phyloP scores from a whole-genome alignment of 768 basidiomycete genomes.

The Tricholoma furcatifolium region DNA sequence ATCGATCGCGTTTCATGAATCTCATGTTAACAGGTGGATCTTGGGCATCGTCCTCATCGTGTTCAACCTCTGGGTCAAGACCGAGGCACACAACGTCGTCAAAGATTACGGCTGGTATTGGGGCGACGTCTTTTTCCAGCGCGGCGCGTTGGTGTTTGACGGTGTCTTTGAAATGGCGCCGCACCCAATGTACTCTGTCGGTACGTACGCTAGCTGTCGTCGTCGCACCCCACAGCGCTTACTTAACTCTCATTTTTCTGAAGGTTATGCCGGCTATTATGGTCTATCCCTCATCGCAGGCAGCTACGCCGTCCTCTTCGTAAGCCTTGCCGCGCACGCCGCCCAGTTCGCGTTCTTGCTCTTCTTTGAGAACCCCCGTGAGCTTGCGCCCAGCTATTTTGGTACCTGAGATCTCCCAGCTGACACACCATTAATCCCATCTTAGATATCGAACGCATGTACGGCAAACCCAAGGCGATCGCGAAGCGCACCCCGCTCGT shows the following conservation, averaged over 20 bases:
- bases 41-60: conserved; percentile 81
- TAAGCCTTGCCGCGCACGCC: conserved; percentile 90
- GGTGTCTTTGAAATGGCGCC: conserved; percentile 95
- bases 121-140: conserved; percentile 92
- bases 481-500: conserved; percentile 75
- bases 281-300: conserved; percentile 90
- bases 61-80: conserved; percentile 99
- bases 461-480: conserved; percentile 89
- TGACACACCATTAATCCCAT: conserved; percentile 5
- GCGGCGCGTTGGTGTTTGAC: conserved; percentile 93
- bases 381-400: conserved; percentile 29
- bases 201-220: conserved; percentile 29
- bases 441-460: conserved; percentile 88
- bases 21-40: conserved; percentile 68
- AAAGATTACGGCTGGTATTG: conserved; percentile 99
- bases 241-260: background rate
- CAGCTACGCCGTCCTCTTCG: conserved; percentile 89
- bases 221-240: background rate
- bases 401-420: background rate
- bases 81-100: conserved; percentile 95
- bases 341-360: conserved; percentile 96
- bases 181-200: conserved; percentile 95
- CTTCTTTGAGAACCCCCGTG: conserved; percentile 97
- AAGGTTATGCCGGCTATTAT: conserved; percentile 97
- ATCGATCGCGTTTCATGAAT: conserved; percentile 3